Evolutionary conservation across 108 stramenopile species (phyloP).

Genomic region (Cyclotella baltica): DNA sequence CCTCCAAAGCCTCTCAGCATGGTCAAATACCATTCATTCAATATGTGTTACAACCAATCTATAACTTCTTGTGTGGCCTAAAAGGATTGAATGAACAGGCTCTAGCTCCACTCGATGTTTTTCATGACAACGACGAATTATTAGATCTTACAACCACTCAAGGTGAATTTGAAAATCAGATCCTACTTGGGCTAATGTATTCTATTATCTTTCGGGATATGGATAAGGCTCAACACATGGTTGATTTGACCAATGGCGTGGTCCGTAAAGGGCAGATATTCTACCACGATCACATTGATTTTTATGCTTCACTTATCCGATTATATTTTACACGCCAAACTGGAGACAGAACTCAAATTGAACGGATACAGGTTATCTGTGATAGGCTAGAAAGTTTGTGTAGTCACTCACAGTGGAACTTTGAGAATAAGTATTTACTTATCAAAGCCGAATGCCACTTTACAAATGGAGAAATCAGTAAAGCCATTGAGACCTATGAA

Average conservation of each 20-base stretch:
- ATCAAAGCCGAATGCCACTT: slow-evolving; percentile 2
- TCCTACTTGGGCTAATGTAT: neutral
- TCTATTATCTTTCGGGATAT: neutral
- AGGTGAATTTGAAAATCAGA: neutral
- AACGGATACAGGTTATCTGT: neutral
- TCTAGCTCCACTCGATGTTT: neutral
- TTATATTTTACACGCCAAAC: slow-evolving; percentile 3
- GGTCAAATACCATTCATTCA: neutral
- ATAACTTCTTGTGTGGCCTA: neutral
- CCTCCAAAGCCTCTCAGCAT: neutral
- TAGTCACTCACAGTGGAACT: slow-evolving; percentile 1
- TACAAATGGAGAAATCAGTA: neutral
- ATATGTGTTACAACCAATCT: neutral
- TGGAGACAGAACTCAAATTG: neutral
- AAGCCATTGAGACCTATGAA: slow-evolving; percentile 11
- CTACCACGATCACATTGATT: neutral
- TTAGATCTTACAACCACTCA: neutral
- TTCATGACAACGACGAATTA: neutral
- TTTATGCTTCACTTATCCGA: neutral
- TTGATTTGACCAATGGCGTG: neutral
- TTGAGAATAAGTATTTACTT: neutral
- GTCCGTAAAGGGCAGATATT: neutral
- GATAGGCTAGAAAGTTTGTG: neutral
- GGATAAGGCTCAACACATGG: neutral
- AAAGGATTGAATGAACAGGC: slow-evolving; percentile 7